These are phyloP conservation scores for Debaryomycetaceae sp. DNA, from an alignment of 1,139 yeast genomes.

Conservation along the genomic window DNA sequence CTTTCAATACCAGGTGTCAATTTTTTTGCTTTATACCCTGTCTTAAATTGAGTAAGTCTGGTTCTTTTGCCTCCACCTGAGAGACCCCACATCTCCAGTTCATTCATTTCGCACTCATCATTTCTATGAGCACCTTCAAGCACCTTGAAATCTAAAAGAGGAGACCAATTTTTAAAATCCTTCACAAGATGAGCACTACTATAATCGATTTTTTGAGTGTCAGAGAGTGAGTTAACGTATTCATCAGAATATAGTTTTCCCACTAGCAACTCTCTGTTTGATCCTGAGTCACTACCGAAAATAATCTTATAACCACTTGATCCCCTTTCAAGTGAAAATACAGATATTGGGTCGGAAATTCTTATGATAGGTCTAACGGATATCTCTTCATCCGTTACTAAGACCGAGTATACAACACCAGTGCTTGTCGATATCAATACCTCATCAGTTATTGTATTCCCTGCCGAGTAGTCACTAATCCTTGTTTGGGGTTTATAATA, in stretches of 20 bases:
- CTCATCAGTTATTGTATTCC: slow-evolving; percentile 16
- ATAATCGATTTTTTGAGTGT: slow-evolving; percentile 9
- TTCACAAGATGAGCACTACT: slow-evolving; percentile 11
- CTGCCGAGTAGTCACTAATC: not conserved
- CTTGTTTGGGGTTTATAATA: slow-evolving; percentile 24
- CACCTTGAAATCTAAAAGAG: slow-evolving; percentile 39
- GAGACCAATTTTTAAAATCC: slow-evolving; percentile 49
- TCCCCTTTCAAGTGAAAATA: slow-evolving; percentile 25
- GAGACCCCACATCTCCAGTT: slow-evolving; percentile 46
- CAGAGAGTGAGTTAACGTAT: slow-evolving; percentile 11
- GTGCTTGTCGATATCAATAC: slow-evolving; percentile 38
- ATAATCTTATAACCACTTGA: slow-evolving; percentile 19
- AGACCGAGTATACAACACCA: slow-evolving; percentile 37
- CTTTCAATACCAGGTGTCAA: slow-evolving; percentile 24
- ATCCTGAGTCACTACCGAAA: slow-evolving; percentile 34
- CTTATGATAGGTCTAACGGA: slow-evolving; percentile 20
- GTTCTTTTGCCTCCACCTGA: slow-evolving; percentile 41
- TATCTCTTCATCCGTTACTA: slow-evolving; percentile 11
- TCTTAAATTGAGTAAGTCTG: slow-evolving; percentile 34
- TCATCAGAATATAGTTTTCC: slow-evolving; percentile 11
- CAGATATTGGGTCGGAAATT: slow-evolving; percentile 30
- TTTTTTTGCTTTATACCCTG: slow-evolving; percentile 34
- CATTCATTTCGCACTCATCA: slow-evolving; percentile 14
- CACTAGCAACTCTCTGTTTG: slow-evolving; percentile 27
- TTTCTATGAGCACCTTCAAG: slow-evolving; percentile 24